Base-by-base conservation (phyloP, 2,329 filamentous ascomycete genomes). In the Diaporthe sp. region DNA sequence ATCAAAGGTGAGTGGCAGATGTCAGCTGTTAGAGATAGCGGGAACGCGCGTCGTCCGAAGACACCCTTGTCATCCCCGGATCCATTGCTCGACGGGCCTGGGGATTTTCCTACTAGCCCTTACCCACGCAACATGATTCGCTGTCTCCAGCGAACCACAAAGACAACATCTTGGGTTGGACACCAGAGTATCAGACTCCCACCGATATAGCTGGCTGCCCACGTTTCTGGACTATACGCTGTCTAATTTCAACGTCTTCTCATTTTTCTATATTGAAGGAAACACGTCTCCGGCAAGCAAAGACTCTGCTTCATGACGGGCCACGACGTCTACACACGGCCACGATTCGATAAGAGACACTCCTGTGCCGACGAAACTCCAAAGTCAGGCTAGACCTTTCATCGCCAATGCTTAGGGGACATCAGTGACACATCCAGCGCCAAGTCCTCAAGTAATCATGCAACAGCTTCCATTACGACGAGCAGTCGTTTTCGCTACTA, bases 11-110 rank as follows among this genome's bases (percentile, higher is more conserved):
- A 1, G 20, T 5, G 10, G 31, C 34, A 37, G 22, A 22, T 60
- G 57, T 39, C 57, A 39, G 57, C 57, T 60, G 57, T 39, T 22
- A 39, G 22, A 60, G 57, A 60, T 57, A 57, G 17, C 37, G n/a
- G 58, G 37, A 61, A 61, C 58, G 58, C 58, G 58, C 58, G 58
- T 61, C 37, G 39, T 42, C 37, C 58, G 10, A 2, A 31, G 12
- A 25, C 22, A 61, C 8, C 58, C 58, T 37, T 61, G 58, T 61
- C 58, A 15, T 17, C n/a, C 34, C 12, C 12, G 58, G 39, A 8
- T 61, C 58, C 22, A 10, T 31, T 31, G 10, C 25, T 25, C 53
- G 25, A 17, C 53, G 53, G 17, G 15, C 15, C 17, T 9, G 13
- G 25, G 25, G 25, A 12, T 31, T 55, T 55, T 55, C 13, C 15